A percentile compares a stretch with the other conserved stretches of the same genome.
These are phyloP conservation scores for Galerina sulciceps DNA, from an alignment of 768 basidiomycete species.

Conservation along the genomic window DNA sequence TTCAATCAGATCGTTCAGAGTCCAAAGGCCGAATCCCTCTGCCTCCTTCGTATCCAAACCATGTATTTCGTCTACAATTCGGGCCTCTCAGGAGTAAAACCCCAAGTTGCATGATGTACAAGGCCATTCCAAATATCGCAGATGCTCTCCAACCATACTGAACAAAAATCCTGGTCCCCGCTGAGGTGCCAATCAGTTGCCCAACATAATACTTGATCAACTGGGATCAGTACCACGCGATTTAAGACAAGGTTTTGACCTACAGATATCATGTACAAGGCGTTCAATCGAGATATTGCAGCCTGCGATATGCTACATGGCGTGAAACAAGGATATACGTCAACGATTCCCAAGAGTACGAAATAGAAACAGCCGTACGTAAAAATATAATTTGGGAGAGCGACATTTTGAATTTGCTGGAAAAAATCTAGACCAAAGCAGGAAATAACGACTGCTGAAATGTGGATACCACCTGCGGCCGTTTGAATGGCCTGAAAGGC, in stretches of 20 bases:
- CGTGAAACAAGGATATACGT: neutral
- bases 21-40: neutral
- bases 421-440: slow-evolving; percentile 65
- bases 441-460: slow-evolving; percentile 62
- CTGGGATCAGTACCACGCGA: neutral
- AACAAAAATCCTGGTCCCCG: slow-evolving; percentile 67
- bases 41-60: slow-evolving; percentile 21
- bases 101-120: slow-evolving; percentile 51
- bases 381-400: slow-evolving; percentile 54
- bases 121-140: slow-evolving; percentile 55
- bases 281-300: slow-evolving; percentile 67
- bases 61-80: slow-evolving; percentile 13
- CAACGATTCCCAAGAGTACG: neutral
- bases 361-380: slow-evolving; percentile 28
- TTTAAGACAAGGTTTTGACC: slow-evolving; percentile 16
- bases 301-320: slow-evolving; percentile 26
- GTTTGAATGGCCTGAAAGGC: slow-evolving; percentile 59
- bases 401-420: slow-evolving; percentile 65
- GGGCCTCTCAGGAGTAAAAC: slow-evolving; percentile 36
- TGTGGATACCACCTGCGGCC: slow-evolving; percentile 58
- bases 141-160: slow-evolving; percentile 67
- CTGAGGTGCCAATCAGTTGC: slow-evolving; percentile 73
- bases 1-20: too few relatives aligned
- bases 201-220: slow-evolving; percentile 59
- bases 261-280: slow-evolving; percentile 65